A percentile compares a stretch with the other conserved stretches of the same genome.
These are phyloP conservation scores for Lizonia empirigonia DNA, from an alignment of 2,329 filamentous ascomycete species.

Conservation along the genomic window DNA sequence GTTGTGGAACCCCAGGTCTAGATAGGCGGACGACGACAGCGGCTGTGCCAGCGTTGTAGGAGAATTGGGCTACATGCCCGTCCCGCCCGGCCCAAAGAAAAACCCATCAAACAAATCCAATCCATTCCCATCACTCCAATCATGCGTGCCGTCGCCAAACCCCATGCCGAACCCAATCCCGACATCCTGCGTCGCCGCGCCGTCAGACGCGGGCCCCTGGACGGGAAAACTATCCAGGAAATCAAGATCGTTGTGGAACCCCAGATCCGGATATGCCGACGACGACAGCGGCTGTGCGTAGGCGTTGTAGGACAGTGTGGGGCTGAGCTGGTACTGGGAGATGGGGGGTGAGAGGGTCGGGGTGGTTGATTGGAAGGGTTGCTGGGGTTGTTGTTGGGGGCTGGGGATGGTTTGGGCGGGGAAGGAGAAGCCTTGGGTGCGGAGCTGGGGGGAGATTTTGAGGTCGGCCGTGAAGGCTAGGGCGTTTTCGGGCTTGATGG, in stretches of 20 bases:
- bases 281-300: conserved; percentile 39
- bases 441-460: conserved; percentile 46
- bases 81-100: conserved; percentile 37
- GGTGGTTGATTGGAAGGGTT: conserved; percentile 23
- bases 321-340: conserved; percentile 36
- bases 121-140: conserved; percentile 56
- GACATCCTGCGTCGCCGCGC: conserved; percentile 64
- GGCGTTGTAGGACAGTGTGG: conserved; percentile 37
- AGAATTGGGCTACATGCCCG: conserved; percentile 30
- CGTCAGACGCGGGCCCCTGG: conserved; percentile 34
- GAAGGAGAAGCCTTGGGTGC: conserved; percentile 29
- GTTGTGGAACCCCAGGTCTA: conserved; percentile 47
- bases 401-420: conserved; percentile 17
- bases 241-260: conserved; percentile 56
- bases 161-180: conserved; percentile 63
- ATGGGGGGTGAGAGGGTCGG: conserved; percentile 31
- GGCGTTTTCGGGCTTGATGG: conserved; percentile 33
- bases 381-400: conserved; percentile 26
- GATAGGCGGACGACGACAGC: conserved; percentile 35
- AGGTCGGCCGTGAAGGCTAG: conserved; percentile 34
- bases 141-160: conserved; percentile 59
- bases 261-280: conserved; percentile 40
- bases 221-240: conserved; percentile 59
- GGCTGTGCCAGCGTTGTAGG: conserved; percentile 40
- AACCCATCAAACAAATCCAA: conserved; percentile 70